phyloP scores from a whole-genome alignment of 257 asterid genomes.

The Solanum megistacrolobum region DNA sequence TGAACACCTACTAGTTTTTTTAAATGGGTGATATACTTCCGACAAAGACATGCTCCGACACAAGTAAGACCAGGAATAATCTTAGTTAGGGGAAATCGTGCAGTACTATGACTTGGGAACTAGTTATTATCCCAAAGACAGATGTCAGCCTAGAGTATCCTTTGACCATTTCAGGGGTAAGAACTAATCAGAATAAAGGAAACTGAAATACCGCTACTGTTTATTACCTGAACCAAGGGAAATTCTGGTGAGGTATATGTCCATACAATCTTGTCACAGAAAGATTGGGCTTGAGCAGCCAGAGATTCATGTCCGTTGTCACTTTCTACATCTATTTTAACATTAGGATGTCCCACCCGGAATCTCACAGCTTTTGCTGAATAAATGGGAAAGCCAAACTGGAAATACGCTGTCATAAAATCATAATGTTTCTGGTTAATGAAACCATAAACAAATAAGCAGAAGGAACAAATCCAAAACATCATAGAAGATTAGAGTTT shows the following conservation, averaged over 20 bases:
- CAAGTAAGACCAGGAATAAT: not conserved
- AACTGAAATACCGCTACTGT: not conserved
- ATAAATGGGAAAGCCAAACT: conserved; percentile 64
- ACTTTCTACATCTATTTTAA: conserved; percentile 17
- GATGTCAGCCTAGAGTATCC: not conserved
- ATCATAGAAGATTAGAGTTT: not conserved
- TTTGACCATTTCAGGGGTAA: not conserved
- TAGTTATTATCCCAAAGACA: not conserved
- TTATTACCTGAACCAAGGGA: conserved; percentile 60
- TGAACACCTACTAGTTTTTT: not conserved
- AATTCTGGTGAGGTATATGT: conserved; percentile 58
- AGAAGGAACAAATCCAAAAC: not conserved
- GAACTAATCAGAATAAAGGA: not conserved
- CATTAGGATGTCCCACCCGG: conserved; percentile 41
- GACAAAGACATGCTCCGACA: not conserved
- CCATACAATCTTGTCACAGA: conserved; percentile 43
- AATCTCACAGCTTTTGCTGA: conserved; percentile 71
- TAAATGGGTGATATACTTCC: not conserved
- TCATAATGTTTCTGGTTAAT: conserved; percentile 14
- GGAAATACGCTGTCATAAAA: conserved; percentile 53
- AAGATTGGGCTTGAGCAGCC: conserved; percentile 14
- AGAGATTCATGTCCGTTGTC: conserved; percentile 8
- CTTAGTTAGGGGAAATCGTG: not conserved
- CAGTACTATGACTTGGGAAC: not conserved
- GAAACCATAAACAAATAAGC: not conserved